phyloP scores from a whole-genome alignment of 2,329 filamentous ascomycete genomes.

The Orbilia ellipsospora region DNA sequence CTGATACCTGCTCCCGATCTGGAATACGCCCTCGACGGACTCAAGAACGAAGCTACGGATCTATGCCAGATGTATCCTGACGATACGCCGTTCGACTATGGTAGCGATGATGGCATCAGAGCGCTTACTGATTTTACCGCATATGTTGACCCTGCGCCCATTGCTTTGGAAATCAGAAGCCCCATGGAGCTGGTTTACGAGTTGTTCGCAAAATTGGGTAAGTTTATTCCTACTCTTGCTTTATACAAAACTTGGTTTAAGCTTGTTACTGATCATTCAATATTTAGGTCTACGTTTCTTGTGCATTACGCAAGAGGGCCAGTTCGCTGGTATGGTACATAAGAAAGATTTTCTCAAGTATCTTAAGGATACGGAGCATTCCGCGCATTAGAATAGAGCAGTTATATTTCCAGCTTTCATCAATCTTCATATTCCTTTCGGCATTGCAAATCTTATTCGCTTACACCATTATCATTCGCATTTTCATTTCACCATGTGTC shows the following conservation, averaged over 20 bases:
- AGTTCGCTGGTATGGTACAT: slow-evolving; percentile 91
- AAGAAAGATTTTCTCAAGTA: slow-evolving; percentile 98
- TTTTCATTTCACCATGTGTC: background rate
- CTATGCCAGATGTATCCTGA: slow-evolving; percentile 80
- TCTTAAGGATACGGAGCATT: slow-evolving; percentile 78
- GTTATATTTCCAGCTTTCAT: background rate
- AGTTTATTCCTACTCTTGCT: background rate
- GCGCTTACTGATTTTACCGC: slow-evolving; percentile 87
- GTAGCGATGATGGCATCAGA: slow-evolving; percentile 69
- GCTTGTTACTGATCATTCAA: slow-evolving; percentile 14
- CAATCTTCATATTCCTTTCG: background rate
- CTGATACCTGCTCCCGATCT: slow-evolving; percentile 94
- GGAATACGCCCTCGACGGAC: slow-evolving; percentile 87
- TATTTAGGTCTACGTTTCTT: slow-evolving; percentile 81
- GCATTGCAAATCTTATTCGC: background rate
- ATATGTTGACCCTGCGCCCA: slow-evolving; percentile 89
- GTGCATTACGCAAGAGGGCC: slow-evolving; percentile 85
- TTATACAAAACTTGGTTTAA: background rate
- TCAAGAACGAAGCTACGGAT: slow-evolving; percentile 77
- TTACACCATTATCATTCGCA: background rate
- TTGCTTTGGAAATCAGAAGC: slow-evolving; percentile 86
- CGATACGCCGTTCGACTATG: slow-evolving; percentile 68
- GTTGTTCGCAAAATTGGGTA: slow-evolving; percentile 84
- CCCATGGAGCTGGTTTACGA: slow-evolving; percentile 97
- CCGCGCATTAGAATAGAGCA: slow-evolving; percentile 34